A percentile compares a stretch with the other conserved stretches of the same genome.
phyloP scores from a whole-genome alignment of 2,329 filamentous ascomycete species.

The Colletotrichum sp. region DNA sequence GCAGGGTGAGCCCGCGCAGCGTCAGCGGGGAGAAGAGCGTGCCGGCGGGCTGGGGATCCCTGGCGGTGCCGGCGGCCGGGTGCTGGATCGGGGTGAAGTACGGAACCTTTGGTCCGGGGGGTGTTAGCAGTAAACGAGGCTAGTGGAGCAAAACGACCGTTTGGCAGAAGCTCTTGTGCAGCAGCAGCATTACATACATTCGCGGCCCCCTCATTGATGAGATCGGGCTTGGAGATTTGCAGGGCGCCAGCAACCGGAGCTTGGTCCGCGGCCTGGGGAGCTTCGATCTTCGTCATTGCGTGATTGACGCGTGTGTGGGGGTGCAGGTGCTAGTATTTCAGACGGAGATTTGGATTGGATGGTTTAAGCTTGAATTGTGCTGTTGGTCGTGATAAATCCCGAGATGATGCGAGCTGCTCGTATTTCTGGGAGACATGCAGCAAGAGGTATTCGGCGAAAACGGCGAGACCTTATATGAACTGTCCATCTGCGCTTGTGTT shows the following conservation, averaged over 20 bases:
- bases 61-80: conserved; percentile 49
- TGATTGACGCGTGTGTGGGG: background rate
- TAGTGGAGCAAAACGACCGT: background rate
- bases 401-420: background rate
- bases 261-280: conserved; percentile 1
- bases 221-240: background rate
- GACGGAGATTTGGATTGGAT: background rate
- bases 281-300: background rate
- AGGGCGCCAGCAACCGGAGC: background rate
- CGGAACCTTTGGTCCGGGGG: conserved; percentile 27
- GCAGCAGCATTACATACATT: conserved; percentile 25
- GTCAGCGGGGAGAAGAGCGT: conserved; percentile 48
- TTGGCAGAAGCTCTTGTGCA: background rate
- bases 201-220: conserved; percentile 32
- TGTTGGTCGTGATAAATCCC: background rate
- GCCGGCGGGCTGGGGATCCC: conserved; percentile 49
- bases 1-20: conserved; percentile 46
- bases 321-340: background rate
- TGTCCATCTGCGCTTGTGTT: background rate
- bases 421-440: background rate
- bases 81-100: conserved; percentile 56
- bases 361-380: background rate
- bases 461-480: background rate
- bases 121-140: background rate
- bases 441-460: background rate